Conservation (phyloP, 495 filamentous ascomycete species). For the Podospora pseudocomata region DNA sequence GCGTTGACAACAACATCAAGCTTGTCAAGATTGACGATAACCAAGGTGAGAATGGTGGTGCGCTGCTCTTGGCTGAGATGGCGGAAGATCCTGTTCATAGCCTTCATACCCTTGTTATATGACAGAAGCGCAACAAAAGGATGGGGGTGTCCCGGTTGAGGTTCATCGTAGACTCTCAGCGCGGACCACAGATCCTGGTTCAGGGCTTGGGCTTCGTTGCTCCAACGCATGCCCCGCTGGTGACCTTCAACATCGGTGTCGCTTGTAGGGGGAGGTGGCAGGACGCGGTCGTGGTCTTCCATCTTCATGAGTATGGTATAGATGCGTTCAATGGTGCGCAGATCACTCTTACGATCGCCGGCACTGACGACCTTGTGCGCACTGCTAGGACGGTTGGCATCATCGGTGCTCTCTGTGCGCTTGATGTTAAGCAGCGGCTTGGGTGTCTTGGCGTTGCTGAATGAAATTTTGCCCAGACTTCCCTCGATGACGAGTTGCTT, state of each 20-base stretch:
- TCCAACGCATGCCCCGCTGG: slow-evolving; percentile 69
- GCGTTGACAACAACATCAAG: slow-evolving; percentile 83
- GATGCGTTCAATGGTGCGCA: slow-evolving; percentile 80
- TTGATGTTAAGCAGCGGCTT: slow-evolving; percentile 94
- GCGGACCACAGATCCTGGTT: slow-evolving; percentile 78
- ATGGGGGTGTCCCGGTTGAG: slow-evolving; percentile 70
- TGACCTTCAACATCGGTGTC: slow-evolving; percentile 59
- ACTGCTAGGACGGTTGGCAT: slow-evolving; percentile 43
- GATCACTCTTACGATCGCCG: slow-evolving; percentile 74
- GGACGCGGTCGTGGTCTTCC: slow-evolving; percentile 90
- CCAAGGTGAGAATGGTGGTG: slow-evolving; percentile 89
- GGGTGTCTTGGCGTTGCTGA: slow-evolving; percentile 96
- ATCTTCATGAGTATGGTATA: slow-evolving; percentile 85
- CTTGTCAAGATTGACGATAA: slow-evolving; percentile 87
- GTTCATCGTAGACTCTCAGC: slow-evolving; percentile 87
- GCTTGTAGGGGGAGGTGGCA: slow-evolving; percentile 64
- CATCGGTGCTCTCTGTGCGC: slow-evolving; percentile 67
- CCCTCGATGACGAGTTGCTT: slow-evolving; percentile 98
- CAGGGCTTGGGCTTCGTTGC: slow-evolving; percentile 61
- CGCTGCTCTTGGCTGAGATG: slow-evolving; percentile 90
- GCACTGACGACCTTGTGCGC: slow-evolving; percentile 49
- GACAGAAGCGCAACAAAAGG: slow-evolving; percentile 96
- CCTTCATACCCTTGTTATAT: slow-evolving; percentile 93
- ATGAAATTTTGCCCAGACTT: slow-evolving; percentile 97
- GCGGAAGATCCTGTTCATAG: slow-evolving; percentile 88